Conservation (phyloP, 371 early-diverging fungal species). For the Coemansia sp. region DNA sequence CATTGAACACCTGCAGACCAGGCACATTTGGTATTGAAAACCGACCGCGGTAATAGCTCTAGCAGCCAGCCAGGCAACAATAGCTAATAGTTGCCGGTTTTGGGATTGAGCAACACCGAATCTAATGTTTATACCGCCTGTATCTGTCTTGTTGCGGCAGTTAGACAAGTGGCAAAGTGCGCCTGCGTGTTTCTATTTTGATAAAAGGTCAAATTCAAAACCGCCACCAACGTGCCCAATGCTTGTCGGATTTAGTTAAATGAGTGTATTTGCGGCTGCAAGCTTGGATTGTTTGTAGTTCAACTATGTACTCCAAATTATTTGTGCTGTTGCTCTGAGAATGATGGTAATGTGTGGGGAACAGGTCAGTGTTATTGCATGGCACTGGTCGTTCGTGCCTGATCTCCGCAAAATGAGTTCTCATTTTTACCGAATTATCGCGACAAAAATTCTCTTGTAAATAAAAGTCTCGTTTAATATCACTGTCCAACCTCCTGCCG, state of each 20-base stretch:
- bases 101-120: neutral
- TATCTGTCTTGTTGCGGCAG: neutral
- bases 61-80: neutral
- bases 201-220: neutral
- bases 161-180: neutral
- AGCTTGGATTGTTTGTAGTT: neutral
- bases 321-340: neutral
- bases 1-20: neutral
- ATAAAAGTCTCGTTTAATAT: slow-evolving; percentile 1
- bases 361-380: neutral
- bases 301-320: neutral
- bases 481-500: neutral
- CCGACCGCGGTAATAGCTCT: slow-evolving; percentile 5
- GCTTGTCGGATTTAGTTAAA: slow-evolving; percentile 1
- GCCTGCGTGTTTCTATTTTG: neutral
- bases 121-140: neutral
- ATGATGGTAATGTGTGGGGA: slow-evolving; percentile 1
- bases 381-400: neutral
- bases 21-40: neutral
- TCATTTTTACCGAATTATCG: neutral
- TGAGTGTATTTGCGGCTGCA: slow-evolving; percentile 1
- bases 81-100: neutral
- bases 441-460: slow-evolving; percentile 13
- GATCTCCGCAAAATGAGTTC: slow-evolving; percentile 1
- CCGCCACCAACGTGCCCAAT: slow-evolving; percentile 1